Conservation (phyloP, 163 green algal genomes). For the Chloroidium sp. region DNA sequence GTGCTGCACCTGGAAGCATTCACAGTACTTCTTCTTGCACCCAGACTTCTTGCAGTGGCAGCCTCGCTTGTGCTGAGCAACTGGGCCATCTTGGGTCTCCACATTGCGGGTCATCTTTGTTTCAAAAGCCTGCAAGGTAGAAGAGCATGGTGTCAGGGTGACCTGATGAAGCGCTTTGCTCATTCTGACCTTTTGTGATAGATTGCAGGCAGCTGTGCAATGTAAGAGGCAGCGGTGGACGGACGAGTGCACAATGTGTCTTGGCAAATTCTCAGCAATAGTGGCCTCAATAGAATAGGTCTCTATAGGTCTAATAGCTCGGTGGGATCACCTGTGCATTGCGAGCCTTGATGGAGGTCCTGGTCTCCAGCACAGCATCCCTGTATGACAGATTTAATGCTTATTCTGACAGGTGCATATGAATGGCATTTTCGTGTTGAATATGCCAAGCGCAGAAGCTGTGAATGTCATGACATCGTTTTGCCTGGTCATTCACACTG, state of each 20-base stretch:
- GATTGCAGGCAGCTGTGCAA: too few relatives aligned
- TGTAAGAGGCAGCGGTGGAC: too few relatives aligned
- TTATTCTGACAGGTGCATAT: too few relatives aligned
- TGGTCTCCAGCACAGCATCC: conserved; percentile 5
- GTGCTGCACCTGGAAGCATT: conserved; percentile 76
- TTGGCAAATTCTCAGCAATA: too few relatives aligned
- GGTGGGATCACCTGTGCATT: neutral
- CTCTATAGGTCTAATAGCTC: too few relatives aligned
- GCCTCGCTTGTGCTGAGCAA: conserved; percentile 39
- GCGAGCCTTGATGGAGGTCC: neutral
- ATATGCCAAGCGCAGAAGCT: too few relatives aligned
- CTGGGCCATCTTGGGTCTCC: conserved; percentile 1
- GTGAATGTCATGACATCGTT: too few relatives aligned
- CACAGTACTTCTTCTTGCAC: conserved; percentile 94
- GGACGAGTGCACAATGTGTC: too few relatives aligned
- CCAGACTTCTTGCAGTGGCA: conserved; percentile 87
- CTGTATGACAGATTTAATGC: neutral
- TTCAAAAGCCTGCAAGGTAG: conserved; percentile 45
- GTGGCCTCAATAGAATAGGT: too few relatives aligned
- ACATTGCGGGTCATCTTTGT: conserved; percentile 42
- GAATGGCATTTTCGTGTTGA: too few relatives aligned
- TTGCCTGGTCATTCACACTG: too few relatives aligned
- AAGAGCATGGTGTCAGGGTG: neutral
- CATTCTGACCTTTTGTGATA: too few relatives aligned
- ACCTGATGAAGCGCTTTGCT: neutral